Evolutionary conservation across 2,329 filamentous ascomycete species (phyloP).

Genomic region (Aureobasidium leucospermi): DNA sequence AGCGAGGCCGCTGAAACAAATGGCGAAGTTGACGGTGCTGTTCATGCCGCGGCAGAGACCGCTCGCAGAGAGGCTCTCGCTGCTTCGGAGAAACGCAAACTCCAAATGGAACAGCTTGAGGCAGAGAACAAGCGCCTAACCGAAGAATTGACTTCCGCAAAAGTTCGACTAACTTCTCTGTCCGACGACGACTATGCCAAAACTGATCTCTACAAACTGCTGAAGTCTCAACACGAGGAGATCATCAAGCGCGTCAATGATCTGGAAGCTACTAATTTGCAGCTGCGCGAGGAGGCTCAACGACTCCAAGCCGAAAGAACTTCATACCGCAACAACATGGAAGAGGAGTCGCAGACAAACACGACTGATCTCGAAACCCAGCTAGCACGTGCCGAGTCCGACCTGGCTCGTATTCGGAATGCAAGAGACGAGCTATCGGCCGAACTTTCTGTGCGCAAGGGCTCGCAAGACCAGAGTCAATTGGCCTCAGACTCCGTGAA

Average conservation of each 20-base stretch:
- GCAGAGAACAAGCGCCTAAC: slow-evolving; percentile 67
- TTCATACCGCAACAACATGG: slow-evolving; percentile 70
- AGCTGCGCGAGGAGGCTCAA: slow-evolving; percentile 75
- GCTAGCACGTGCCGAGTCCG: slow-evolving; percentile 70
- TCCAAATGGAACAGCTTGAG: slow-evolving; percentile 74
- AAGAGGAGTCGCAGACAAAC: slow-evolving; percentile 67
- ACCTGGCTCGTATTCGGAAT: slow-evolving; percentile 77
- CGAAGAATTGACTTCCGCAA: slow-evolving; percentile 72
- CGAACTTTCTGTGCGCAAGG: slow-evolving; percentile 72
- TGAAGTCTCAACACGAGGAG: slow-evolving; percentile 86
- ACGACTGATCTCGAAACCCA: slow-evolving; percentile 76
- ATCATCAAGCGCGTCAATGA: slow-evolving; percentile 87
- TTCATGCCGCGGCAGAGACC: slow-evolving; percentile 61
- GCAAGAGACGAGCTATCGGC: slow-evolving; percentile 78
- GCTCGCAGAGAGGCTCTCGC: slow-evolving; percentile 73
- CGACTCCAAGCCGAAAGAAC: slow-evolving; percentile 80
- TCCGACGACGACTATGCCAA: slow-evolving; percentile 91
- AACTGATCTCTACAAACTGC: slow-evolving; percentile 86
- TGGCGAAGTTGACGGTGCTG: slow-evolving; percentile 46
- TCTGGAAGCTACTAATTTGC: slow-evolving; percentile 79
- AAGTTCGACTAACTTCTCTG: slow-evolving; percentile 58
- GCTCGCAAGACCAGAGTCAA: slow-evolving; percentile 68
- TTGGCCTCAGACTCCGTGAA: slow-evolving; percentile 64
- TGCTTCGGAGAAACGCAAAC: slow-evolving; percentile 72
- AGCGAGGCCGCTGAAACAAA: slow-evolving; percentile 43